Conservation (phyloP, 306 rosid genomes). For the Casuarina glauca region DNA sequence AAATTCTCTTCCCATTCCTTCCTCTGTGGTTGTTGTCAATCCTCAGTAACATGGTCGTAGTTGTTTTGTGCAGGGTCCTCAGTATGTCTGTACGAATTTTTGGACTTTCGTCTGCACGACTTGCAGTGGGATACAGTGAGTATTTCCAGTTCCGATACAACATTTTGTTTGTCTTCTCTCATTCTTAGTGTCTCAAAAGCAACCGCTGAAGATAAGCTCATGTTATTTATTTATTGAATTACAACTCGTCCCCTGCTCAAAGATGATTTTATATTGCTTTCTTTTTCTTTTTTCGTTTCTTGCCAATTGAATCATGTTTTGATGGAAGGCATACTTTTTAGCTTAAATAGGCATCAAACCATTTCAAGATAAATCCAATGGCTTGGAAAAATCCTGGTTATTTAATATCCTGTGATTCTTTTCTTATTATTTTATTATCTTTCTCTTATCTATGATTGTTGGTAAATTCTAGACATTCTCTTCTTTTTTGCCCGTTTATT, state of each 20-base stretch:
- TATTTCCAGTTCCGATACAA: slow-evolving; percentile 18
- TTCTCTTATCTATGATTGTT: background rate
- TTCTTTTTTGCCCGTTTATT: background rate
- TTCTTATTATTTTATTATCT: background rate
- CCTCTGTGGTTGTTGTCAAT: background rate
- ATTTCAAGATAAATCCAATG: background rate
- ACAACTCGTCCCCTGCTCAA: background rate
- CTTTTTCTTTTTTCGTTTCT: background rate
- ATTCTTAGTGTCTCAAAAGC: background rate
- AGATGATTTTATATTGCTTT: background rate
- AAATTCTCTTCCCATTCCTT: background rate
- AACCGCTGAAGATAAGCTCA: background rate
- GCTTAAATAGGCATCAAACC: background rate
- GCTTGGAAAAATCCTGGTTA: background rate
- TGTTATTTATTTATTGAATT: no score
- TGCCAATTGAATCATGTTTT: background rate
- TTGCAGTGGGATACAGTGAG: slow-evolving; percentile 95
- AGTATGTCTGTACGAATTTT: slow-evolving; percentile 75
- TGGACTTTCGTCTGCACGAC: slow-evolving; percentile 73
- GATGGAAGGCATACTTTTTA: background rate
- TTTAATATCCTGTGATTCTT: background rate
- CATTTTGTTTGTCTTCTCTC: background rate
- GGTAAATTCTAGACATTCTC: background rate
- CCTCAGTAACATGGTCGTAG: background rate
- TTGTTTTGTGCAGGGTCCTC: slow-evolving; percentile 67